A percentile compares a stretch with the other conserved stretches of the same genome.
Conservation (phyloP, 2,329 filamentous ascomycete genomes). For the Fusarium piperis region DNA sequence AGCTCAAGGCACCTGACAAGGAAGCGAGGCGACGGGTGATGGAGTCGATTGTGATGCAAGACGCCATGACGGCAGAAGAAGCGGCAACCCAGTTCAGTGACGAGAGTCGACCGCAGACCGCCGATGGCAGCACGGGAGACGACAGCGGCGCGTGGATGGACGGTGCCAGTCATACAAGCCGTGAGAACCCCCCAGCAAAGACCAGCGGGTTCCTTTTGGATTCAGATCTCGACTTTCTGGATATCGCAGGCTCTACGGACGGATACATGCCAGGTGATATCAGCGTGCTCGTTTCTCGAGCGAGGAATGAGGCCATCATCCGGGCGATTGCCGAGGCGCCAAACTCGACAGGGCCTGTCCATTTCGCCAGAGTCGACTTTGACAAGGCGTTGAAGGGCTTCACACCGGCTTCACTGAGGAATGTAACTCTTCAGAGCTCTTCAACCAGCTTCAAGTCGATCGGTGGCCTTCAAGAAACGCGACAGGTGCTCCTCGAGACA, state of each 20-base stretch:
- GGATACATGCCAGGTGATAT: slow-evolving; percentile 98
- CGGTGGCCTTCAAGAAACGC: slow-evolving; percentile 85
- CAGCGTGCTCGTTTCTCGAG: slow-evolving; percentile 83
- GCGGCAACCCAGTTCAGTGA: slow-evolving; percentile 49
- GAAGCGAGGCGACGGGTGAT: slow-evolving; percentile 85
- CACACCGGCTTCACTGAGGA: slow-evolving; percentile 92
- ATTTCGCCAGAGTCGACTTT: slow-evolving; percentile 80
- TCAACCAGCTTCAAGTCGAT: slow-evolving; percentile 94
- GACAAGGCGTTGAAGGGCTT: slow-evolving; percentile 88
- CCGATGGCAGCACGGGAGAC: slow-evolving; percentile 64
- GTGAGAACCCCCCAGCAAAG: slow-evolving; percentile 46
- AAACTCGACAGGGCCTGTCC: slow-evolving; percentile 62
- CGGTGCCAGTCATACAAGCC: slow-evolving; percentile 68
- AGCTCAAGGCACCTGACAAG: slow-evolving; percentile 91
- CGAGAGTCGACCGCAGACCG: slow-evolving; percentile 66
- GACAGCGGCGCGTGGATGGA: slow-evolving; percentile 79
- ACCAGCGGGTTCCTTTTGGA: slow-evolving; percentile 77
- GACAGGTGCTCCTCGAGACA: slow-evolving; percentile 92
- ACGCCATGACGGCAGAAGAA: slow-evolving; percentile 54
- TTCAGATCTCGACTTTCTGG: slow-evolving; percentile 84
- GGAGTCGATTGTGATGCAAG: slow-evolving; percentile 76
- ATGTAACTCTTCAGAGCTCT: slow-evolving; percentile 92
- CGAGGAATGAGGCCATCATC: slow-evolving; percentile 92
- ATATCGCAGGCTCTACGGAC: slow-evolving; percentile 92
- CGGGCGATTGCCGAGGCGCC: slow-evolving; percentile 72